Evolutionary conservation across 805 yeast species (phyloP).

Genomic region (Isabelozyma rhagii): DNA sequence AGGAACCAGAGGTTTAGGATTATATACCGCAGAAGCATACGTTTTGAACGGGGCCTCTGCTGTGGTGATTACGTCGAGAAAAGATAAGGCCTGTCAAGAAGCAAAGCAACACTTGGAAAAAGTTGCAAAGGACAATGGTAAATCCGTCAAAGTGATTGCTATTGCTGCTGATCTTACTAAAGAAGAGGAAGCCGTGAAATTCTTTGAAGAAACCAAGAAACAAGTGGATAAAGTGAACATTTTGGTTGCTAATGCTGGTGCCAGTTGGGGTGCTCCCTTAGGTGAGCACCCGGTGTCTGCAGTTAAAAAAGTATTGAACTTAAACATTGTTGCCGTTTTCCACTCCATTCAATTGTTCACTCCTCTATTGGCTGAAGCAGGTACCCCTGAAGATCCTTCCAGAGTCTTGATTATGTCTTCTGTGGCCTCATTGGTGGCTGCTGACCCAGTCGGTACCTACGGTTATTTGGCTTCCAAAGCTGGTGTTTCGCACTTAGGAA

Average conservation of each 20-base stretch:
- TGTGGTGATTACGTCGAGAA: constrained; percentile 64
- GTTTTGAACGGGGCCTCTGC: constrained; percentile 59
- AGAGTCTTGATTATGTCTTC: constrained; percentile 68
- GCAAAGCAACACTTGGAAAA: constrained; percentile 44
- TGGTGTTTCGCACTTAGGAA: constrained; percentile 67
- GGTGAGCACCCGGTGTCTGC: constrained; percentile 60
- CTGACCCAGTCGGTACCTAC: constrained; percentile 51
- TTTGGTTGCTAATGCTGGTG: constrained; percentile 75
- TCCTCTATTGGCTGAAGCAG: constrained; percentile 55
- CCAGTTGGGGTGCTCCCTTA: constrained; percentile 70
- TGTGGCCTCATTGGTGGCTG: constrained; percentile 49
- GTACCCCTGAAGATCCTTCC: constrained; percentile 54
- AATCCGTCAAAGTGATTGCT: constrained; percentile 29
- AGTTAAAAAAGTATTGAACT: constrained; percentile 56
- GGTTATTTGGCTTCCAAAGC: constrained; percentile 76
- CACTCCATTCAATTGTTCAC: constrained; percentile 59
- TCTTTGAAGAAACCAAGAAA: constrained; percentile 39
- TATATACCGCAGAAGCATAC: constrained; percentile 62
- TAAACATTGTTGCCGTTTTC: constrained; percentile 69
- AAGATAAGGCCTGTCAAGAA: constrained; percentile 57
- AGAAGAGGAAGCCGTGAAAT: constrained; percentile 44
- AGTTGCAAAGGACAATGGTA: constrained; percentile 32
- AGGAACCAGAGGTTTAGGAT: constrained; percentile 74
- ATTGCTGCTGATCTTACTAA: constrained; percentile 58
- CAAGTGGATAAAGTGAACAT: constrained; percentile 52